A percentile compares a stretch with the other conserved stretches of the same genome.
These are phyloP conservation scores for Nakaseomyces bracarensis DNA, from an alignment of 1,139 yeast genomes.

Conservation along the genomic window DNA sequence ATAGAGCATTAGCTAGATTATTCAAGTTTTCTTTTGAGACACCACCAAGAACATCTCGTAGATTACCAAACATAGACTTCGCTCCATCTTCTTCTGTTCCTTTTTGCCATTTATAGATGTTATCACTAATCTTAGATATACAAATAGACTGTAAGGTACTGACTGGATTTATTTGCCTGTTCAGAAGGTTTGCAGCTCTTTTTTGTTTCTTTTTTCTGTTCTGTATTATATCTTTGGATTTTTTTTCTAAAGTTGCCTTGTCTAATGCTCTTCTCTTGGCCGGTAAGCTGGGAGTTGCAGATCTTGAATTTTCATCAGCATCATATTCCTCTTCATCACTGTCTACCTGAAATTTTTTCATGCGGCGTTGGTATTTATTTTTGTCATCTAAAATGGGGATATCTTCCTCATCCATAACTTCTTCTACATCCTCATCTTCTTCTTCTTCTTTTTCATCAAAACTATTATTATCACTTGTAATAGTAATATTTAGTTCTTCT, in stretches of 20 bases:
- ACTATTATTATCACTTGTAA: not conserved
- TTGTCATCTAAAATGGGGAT: constrained; percentile 4
- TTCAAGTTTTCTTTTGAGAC: constrained; percentile 39
- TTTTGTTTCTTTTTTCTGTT: constrained; percentile 69
- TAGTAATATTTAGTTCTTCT: not conserved
- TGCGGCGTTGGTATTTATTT: constrained; percentile 7
- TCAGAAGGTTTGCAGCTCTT: constrained; percentile 76
- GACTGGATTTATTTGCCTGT: constrained; percentile 52
- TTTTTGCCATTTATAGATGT: constrained; percentile 42
- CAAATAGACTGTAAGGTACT: constrained; percentile 78
- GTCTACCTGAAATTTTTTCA: constrained; percentile 13
- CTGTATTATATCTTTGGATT: constrained; percentile 39
- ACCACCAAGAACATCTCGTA: constrained; percentile 31
- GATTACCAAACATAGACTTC: constrained; percentile 15
- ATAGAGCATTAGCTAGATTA: constrained; percentile 70
- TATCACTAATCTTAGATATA: constrained; percentile 57
- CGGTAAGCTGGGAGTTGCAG: constrained; percentile 7
- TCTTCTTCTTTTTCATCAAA: constrained; percentile 7
- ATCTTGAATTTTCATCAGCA: constrained; percentile 10
- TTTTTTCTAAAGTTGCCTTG: constrained; percentile 20
- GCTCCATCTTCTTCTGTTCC: constrained; percentile 35
- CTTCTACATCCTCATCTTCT: constrained; percentile 8
- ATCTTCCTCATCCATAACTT: constrained; percentile 6
- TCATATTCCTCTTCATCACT: constrained; percentile 30
- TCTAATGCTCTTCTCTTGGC: constrained; percentile 8